phyloP scores from a whole-genome alignment of 257 asterid genomes.

The Solanum phureja region DNA sequence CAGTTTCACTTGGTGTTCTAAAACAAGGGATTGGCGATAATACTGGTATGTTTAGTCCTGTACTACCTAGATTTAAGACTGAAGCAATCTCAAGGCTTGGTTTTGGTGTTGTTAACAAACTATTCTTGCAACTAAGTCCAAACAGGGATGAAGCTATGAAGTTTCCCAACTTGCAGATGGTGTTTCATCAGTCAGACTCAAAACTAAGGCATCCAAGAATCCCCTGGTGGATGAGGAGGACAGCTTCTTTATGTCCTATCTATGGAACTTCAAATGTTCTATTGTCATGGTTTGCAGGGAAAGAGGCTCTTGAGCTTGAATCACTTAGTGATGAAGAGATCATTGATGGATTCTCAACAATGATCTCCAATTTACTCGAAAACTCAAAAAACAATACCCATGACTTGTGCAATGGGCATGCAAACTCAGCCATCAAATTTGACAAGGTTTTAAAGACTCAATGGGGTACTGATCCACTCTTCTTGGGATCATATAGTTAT shows the following conservation, averaged over 20 bases:
- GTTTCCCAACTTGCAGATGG: constrained; percentile 65
- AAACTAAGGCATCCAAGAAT: constrained; percentile 23
- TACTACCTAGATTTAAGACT: constrained; percentile 43
- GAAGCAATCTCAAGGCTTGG: constrained; percentile 76
- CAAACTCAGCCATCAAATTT: constrained; percentile 14
- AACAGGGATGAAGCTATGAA: background rate
- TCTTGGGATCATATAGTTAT: constrained; percentile 77
- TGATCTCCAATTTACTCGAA: constrained; percentile 39
- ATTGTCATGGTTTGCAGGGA: constrained; percentile 78
- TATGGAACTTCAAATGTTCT: constrained; percentile 44
- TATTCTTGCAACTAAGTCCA: constrained; percentile 41
- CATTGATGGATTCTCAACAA: constrained; percentile 42
- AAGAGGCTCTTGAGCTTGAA: constrained; percentile 70
- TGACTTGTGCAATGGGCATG: constrained; percentile 3
- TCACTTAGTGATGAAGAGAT: constrained; percentile 53
- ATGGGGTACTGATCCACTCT: constrained; percentile 93
- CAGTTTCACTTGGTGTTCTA: constrained; percentile 79
- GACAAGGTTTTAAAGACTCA: constrained; percentile 48
- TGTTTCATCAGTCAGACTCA: constrained; percentile 45
- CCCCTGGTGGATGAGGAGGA: constrained; percentile 56
- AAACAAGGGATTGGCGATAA: constrained; percentile 43
- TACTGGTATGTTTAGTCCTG: constrained; percentile 42
- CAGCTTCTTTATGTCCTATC: constrained; percentile 52
- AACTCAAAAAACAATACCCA: background rate
- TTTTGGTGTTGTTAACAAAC: constrained; percentile 76